Evolutionary conservation across 148 eudicot species (phyloP), one percentile per base, ranked within the genome.

Genomic region (Rhododendron mucronatum): DNA sequence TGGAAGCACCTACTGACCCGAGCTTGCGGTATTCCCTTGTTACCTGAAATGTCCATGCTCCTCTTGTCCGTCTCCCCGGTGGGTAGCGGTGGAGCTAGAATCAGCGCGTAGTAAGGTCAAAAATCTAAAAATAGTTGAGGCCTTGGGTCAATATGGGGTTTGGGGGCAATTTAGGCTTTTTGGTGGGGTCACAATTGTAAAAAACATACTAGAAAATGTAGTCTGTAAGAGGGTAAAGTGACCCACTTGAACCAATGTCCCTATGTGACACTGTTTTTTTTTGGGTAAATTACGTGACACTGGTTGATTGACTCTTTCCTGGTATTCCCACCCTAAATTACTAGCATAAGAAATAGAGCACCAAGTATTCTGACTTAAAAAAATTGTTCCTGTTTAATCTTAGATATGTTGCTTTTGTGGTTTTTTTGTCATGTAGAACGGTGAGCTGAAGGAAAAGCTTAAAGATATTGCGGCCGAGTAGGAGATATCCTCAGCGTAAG

Each of bases 381-480:
- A 45, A 45, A 3, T 45, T 45, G 9, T 45, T 45, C 48, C 48
- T 45, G 5, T 7, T 4, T 45, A 45, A 45, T 45, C 48, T 45
- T 8, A 45, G 0, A 45, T 45, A 7, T 45, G 48, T 7, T 45
- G 48, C 48, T 45, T 45, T 7, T 47, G 48, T 47, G 48, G 48
- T 47, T 47, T 0, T 41, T 47, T 7, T 47, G 48, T 7, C 48
- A 1, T 47, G 48, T 47, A 47, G 84, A 82, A 2, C 13, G 84
- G 85, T 41, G 78, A 83, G 55, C 41, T 83, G 77, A 81, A 61
- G 78, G 57, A 63, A 44, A 80, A 47, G 79, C 61, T 80, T 28
- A 67, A 86, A 86, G 84, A 65, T 83, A 28, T 83, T 83, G 77
- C 39, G n/a, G 53, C 78, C 78, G n/a, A 67, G 0, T 33, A 26